These are phyloP conservation scores for Lodderomyces orthopsilosis DNA, from an alignment of 1,139 yeast genomes.

Conservation along the genomic window DNA sequence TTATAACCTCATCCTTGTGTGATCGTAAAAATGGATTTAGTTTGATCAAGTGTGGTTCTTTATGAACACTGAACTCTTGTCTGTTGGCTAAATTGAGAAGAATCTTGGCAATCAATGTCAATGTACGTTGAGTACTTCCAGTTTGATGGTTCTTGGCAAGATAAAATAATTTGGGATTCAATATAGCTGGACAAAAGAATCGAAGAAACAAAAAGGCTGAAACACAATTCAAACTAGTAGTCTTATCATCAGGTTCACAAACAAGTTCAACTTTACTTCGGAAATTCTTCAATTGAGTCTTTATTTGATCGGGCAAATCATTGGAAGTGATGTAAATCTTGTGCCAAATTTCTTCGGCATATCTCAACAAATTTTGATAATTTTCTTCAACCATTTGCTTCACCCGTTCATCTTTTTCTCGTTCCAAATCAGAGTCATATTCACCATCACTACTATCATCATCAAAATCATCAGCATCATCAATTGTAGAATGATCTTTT, in stretches of 20 bases:
- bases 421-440: slow-evolving; percentile 33
- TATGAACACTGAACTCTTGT: slow-evolving; percentile 64
- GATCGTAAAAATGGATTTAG: slow-evolving; percentile 66
- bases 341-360: slow-evolving; percentile 70
- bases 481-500: slow-evolving; percentile 23
- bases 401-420: slow-evolving; percentile 24
- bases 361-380: slow-evolving; percentile 49
- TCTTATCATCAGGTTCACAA: slow-evolving; percentile 56
- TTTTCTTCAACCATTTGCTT: slow-evolving; percentile 46
- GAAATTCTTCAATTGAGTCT: slow-evolving; percentile 55
- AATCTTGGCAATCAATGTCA: slow-evolving; percentile 81
- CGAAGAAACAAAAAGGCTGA: slow-evolving; percentile 83
- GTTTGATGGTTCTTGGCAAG: slow-evolving; percentile 69
- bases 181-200: slow-evolving; percentile 86
- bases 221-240: slow-evolving; percentile 63
- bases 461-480: slow-evolving; percentile 22
- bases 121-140: slow-evolving; percentile 68
- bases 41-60: slow-evolving; percentile 75
- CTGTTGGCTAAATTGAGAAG: slow-evolving; percentile 79
- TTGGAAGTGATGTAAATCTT: slow-evolving; percentile 65
- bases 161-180: slow-evolving; percentile 83
- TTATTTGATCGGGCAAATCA: slow-evolving; percentile 72
- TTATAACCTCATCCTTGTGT: slow-evolving; percentile 57
- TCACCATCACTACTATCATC: slow-evolving; percentile 25
- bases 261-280: slow-evolving; percentile 60